These are phyloP conservation scores for Aspergillus niger DNA, from an alignment of 2,329 filamentous ascomycete species.

Conservation along the genomic window DNA sequence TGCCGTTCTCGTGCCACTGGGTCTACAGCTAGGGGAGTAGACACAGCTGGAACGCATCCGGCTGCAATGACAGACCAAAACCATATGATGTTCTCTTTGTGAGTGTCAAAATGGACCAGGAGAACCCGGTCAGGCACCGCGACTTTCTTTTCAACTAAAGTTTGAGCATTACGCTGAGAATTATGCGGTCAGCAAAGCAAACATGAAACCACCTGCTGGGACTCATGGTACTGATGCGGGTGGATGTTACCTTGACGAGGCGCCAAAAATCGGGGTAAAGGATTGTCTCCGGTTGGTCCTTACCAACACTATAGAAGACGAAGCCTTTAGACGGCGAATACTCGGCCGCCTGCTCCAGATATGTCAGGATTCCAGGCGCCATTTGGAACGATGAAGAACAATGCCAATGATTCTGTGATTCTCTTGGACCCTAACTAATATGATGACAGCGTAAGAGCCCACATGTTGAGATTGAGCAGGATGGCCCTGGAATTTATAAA, in stretches of 20 bases:
- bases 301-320: background rate
- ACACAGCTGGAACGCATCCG: slow-evolving; percentile 41
- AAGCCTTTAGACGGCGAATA: background rate
- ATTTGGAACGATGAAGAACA: background rate
- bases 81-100: slow-evolving; percentile 43
- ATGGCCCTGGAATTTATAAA: background rate
- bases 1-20: slow-evolving; percentile 16
- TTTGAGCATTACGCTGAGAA: background rate
- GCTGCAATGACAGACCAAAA: slow-evolving; percentile 45
- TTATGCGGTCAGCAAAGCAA: background rate
- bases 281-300: background rate
- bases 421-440: background rate
- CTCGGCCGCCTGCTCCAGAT: background rate
- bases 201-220: background rate
- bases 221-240: background rate
- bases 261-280: background rate
- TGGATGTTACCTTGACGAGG: background rate
- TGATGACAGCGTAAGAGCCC: background rate
- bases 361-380: background rate
- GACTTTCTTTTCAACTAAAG: background rate
- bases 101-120: slow-evolving; percentile 38
- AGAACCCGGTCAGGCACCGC: slow-evolving; percentile 1
- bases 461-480: background rate
- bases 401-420: background rate
- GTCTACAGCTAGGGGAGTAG: slow-evolving; percentile 11